phyloP scores from a whole-genome alignment of 495 filamentous ascomycete species.

The Sabuloglossum arenarium region DNA sequence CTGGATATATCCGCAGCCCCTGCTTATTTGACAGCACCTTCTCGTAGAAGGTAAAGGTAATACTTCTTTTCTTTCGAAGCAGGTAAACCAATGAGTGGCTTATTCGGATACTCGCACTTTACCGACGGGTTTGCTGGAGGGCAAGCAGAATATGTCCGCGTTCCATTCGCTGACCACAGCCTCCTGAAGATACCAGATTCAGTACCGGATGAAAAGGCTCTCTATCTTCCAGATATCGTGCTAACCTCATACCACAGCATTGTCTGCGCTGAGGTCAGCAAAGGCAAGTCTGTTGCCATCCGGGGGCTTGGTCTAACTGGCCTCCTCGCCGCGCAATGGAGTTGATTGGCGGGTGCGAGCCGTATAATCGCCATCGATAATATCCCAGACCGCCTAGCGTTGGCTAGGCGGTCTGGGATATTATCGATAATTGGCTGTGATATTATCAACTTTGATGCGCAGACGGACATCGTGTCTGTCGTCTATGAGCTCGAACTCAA shows the following conservation, averaged over 20 bases:
- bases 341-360: conserved; percentile 45
- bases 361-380: conserved; percentile 69
- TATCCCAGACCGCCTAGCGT: conserved; percentile 48
- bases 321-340: conserved; percentile 58
- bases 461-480: conserved; percentile 40
- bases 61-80: too few species aligned
- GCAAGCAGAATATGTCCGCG: conserved; percentile 72
- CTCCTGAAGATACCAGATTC: conserved; percentile 58
- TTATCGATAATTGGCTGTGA: conserved; percentile 36
- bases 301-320: conserved; percentile 53
- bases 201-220: conserved; percentile 70
- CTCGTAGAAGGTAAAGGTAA: too few species aligned
- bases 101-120: conserved; percentile 59
- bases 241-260: conserved; percentile 63
- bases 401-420: too few species aligned
- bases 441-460: conserved; percentile 28
- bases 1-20: too few species aligned
- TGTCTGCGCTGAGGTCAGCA: conserved; percentile 63
- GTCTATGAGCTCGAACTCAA: conserved; percentile 52
- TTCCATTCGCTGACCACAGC: conserved; percentile 68
- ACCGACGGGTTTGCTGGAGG: conserved; percentile 80
- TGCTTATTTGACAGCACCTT: too few species aligned
- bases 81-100: conserved; percentile 35
- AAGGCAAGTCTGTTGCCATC: conserved; percentile 62
- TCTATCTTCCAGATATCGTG: conserved; percentile 68